Conservation (phyloP, 768 basidiomycete species). For the Kwoniella bestiolae region DNA sequence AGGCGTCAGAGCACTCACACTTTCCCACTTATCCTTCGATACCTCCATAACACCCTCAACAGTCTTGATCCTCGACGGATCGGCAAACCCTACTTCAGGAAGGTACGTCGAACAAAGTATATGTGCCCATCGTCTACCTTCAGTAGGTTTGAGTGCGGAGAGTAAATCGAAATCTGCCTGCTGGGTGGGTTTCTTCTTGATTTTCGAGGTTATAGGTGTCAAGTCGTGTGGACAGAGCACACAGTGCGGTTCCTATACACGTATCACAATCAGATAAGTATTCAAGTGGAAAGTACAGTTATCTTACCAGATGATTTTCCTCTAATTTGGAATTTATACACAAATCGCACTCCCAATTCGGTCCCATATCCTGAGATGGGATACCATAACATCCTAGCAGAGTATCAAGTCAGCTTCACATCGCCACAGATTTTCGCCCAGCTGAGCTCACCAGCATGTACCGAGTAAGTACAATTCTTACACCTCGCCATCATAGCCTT, state of each 20-base stretch:
- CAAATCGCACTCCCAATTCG: conserved; percentile 83
- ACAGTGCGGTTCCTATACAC: conserved; percentile 75
- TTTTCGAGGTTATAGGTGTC: conserved; percentile 40
- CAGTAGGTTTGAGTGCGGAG: conserved; percentile 85
- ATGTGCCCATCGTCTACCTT: conserved; percentile 92
- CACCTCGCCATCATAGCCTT: conserved; percentile 79
- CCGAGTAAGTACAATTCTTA: conserved; percentile 74
- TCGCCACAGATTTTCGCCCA: neutral
- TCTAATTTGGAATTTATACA: conserved; percentile 80
- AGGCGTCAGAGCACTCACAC: too few relatives aligned
- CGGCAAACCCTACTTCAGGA: conserved; percentile 80
- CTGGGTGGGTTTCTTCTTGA: conserved; percentile 30
- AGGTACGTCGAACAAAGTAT: conserved; percentile 85
- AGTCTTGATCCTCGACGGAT: conserved; percentile 71
- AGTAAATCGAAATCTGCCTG: conserved; percentile 58
- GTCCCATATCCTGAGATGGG: conserved; percentile 63
- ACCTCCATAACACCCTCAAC: conserved; percentile 85
- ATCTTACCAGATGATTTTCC: conserved; percentile 77
- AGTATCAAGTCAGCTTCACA: conserved; percentile 2
- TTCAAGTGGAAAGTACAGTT: neutral
- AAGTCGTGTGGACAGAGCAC: conserved; percentile 76
- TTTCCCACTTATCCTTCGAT: conserved; percentile 69
- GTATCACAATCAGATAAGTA: conserved; percentile 1
- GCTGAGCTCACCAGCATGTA: conserved; percentile 71
- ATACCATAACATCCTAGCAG: conserved; percentile 71